Evolutionary conservation across 2,329 filamentous ascomycete species (phyloP), one percentile per base, ranked within the genome.

Genomic region (Chrysoporthe puriensis): DNA sequence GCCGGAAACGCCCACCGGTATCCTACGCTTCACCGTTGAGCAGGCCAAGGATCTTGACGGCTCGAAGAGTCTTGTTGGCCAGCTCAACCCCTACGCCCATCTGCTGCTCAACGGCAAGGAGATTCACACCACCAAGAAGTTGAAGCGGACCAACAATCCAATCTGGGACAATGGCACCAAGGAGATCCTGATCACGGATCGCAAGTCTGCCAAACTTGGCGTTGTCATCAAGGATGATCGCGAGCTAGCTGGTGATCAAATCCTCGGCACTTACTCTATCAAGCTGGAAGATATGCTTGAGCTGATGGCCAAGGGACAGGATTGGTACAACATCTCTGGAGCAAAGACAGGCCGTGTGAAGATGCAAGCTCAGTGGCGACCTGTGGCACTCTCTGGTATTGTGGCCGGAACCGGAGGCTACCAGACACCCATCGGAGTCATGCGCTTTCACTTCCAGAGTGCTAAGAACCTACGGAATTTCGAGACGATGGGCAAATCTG

Each of bases 111-210:
- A 99, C 74, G 92, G 93, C 71, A 97, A 96, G 79, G 91, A 96
- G 76, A 86, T 98, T 4, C 94, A 97, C 74, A 86, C 89, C 66
- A 97, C 94, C 64, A 93, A 94, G 80, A 96, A 94, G 79, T 86
- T 97, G 74, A 99, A 98, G 86, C 91, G 95, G 70, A 98, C 94
- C 69, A 99, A 99, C 81, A 96, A 97, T 74, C 96, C 96, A 8
- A 94, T 99, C 74, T 99, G 94, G 90, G 91, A 95, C 64, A 91
- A 98, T 76, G 92, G 92, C 7, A 91, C 90, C 73, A 97, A 97
- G 80, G 96, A 99, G 76, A 89, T 99, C 73, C 88, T 99, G 70
- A 95, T 99, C 76, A 97, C 94, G 0, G 94, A 99, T 77, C 90
- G 92, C 70, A 97, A 94, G 82, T 90, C 88, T 76, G 94, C 96